Evolutionary conservation across 192 early-diverging fungal species (phyloP).

Genomic region (Chytriomyces sp.): DNA sequence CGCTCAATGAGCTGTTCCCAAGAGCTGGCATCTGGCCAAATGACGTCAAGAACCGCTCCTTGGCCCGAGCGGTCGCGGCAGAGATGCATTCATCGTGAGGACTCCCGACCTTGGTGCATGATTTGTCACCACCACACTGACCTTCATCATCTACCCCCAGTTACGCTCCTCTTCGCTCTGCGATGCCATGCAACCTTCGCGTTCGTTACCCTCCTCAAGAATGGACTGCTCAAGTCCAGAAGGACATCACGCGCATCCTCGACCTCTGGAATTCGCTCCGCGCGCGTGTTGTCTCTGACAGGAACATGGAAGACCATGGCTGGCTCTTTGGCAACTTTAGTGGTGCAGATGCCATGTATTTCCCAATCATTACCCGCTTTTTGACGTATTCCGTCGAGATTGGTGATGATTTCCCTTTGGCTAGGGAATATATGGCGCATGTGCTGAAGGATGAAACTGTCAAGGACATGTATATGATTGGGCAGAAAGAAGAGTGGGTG

Average conservation of each 20-base stretch:
- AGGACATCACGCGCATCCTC: not conserved
- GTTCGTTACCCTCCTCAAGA: not conserved
- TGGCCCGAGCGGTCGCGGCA: slow-evolving; percentile 1
- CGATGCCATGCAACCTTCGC: slow-evolving; percentile 20
- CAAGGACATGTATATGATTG: slow-evolving; percentile 12
- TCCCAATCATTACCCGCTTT: slow-evolving; percentile 18
- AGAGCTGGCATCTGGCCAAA: not conserved
- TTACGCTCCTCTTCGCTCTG: not conserved
- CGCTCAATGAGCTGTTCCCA: slow-evolving; percentile 15
- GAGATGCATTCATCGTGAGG: slow-evolving; percentile 13
- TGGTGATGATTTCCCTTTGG: slow-evolving; percentile 3
- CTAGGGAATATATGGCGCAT: not conserved
- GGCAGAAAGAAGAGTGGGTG: slow-evolving; percentile 10
- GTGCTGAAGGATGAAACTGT: slow-evolving; percentile 18
- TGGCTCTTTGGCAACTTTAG: slow-evolving; percentile 18
- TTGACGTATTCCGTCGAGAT: slow-evolving; percentile 17
- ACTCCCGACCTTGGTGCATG: not conserved
- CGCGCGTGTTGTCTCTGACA: not conserved
- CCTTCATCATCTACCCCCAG: not conserved
- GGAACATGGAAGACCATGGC: not conserved
- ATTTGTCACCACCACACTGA: not conserved
- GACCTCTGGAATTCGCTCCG: slow-evolving; percentile 1
- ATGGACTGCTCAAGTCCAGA: not conserved
- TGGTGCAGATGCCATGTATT: slow-evolving; percentile 25
- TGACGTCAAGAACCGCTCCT: not conserved